These are phyloP conservation scores for Lyophyllum semitale DNA, from an alignment of 768 basidiomycete genomes.

Conservation along the genomic window DNA sequence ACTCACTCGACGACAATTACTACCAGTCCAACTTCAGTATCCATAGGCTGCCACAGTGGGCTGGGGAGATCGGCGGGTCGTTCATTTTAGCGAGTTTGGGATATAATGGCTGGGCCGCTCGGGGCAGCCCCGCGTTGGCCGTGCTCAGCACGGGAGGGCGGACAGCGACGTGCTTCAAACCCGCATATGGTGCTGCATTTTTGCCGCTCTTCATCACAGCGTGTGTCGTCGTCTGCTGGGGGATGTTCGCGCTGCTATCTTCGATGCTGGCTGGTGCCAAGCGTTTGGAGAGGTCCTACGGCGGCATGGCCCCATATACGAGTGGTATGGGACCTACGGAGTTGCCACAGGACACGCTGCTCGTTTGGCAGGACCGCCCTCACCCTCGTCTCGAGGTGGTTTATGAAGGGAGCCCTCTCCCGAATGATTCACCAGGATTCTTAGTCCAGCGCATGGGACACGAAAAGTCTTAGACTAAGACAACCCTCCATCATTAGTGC, in stretches of 20 bases:
- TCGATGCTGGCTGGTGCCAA: not conserved
- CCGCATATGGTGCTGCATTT: slow-evolving; percentile 8
- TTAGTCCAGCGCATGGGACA: not conserved
- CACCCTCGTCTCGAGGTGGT: not conserved
- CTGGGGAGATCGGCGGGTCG: slow-evolving; percentile 14
- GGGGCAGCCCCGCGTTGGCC: slow-evolving; percentile 1
- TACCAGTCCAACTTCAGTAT: not conserved
- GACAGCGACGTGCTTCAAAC: slow-evolving; percentile 10
- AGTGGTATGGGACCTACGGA: not conserved
- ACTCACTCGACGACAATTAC: not conserved
- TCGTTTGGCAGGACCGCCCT: not conserved
- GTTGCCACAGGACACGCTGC: not conserved
- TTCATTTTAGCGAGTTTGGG: slow-evolving; percentile 11
- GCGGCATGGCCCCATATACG: slow-evolving; percentile 1
- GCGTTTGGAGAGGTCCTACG: not conserved
- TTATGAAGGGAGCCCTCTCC: not conserved
- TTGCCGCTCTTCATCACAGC: slow-evolving; percentile 11
- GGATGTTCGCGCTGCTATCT: not conserved
- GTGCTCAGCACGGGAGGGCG: slow-evolving; percentile 17
- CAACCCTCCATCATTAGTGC: too few relatives aligned
- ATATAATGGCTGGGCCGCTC: slow-evolving; percentile 17
- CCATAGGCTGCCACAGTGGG: slow-evolving; percentile 2
- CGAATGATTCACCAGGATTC: not conserved
- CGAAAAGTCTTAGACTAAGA: not conserved
- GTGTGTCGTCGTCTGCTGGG: slow-evolving; percentile 2